phyloP scores from a whole-genome alignment of 805 yeast genomes.

The Lipomyces orientalis region DNA sequence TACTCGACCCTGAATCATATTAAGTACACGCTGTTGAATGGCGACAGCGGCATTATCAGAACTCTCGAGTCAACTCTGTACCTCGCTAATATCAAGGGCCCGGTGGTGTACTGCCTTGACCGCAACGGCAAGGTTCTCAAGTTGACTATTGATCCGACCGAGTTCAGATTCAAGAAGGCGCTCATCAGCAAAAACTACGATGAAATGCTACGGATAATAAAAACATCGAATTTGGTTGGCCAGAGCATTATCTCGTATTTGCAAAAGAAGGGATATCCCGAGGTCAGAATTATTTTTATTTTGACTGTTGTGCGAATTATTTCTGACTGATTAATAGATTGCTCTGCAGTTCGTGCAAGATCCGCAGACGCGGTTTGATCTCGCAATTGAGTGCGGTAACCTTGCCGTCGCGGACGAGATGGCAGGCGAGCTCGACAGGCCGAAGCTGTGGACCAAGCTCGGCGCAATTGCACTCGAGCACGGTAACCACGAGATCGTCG shows the following conservation, averaged over 20 bases:
- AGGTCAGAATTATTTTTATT: conserved; percentile 44
- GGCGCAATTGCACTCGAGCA: conserved; percentile 87
- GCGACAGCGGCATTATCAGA: conserved; percentile 93
- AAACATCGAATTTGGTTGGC: conserved; percentile 89
- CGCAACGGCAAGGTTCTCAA: conserved; percentile 85
- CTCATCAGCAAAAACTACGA: conserved; percentile 85
- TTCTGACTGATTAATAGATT: conserved; percentile 47
- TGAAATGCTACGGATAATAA: conserved; percentile 89
- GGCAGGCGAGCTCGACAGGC: conserved; percentile 75
- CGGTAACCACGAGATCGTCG: conserved; percentile 86
- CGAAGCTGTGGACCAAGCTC: conserved; percentile 76
- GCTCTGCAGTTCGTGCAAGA: conserved; percentile 97
- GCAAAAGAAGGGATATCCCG: conserved; percentile 95
- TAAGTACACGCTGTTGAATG: conserved; percentile 89
- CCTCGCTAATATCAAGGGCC: conserved; percentile 71
- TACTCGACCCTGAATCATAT: conserved; percentile 96
- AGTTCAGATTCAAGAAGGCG: conserved; percentile 93
- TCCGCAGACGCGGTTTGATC: conserved; percentile 92
- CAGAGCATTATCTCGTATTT: conserved; percentile 95
- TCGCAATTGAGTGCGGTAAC: conserved; percentile 93
- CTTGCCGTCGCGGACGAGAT: conserved; percentile 84
- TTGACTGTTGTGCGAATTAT: neutral
- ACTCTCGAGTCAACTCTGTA: conserved; percentile 89
- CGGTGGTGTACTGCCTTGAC: conserved; percentile 76
- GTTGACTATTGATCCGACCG: conserved; percentile 89